phyloP scores from a whole-genome alignment of 257 asterid genomes.

The Scutellaria barbata region DNA sequence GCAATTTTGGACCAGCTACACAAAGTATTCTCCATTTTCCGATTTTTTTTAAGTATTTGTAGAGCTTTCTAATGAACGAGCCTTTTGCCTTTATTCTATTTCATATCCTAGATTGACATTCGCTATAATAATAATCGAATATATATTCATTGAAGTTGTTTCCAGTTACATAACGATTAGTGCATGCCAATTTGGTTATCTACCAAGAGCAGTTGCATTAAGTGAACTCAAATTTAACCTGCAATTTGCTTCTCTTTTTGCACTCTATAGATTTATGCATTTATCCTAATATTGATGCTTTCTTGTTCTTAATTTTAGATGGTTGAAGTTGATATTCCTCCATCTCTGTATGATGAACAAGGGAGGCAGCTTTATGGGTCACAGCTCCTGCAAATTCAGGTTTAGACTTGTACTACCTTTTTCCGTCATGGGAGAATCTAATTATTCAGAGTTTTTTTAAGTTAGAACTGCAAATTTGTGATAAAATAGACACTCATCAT shows the following conservation, averaged over 20 bases:
- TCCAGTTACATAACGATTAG: background rate
- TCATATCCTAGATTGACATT: background rate
- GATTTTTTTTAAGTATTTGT: background rate
- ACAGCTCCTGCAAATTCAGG: slow-evolving; percentile 93
- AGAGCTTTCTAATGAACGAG: slow-evolving; percentile 11
- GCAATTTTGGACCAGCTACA: slow-evolving; percentile 88
- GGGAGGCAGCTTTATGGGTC: slow-evolving; percentile 97
- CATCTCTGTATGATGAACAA: slow-evolving; percentile 90
- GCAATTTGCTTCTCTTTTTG: background rate
- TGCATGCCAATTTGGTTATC: slow-evolving; percentile 11
- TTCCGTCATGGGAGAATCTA: slow-evolving; percentile 6
- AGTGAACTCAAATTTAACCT: background rate
- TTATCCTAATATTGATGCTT: slow-evolving; percentile 15
- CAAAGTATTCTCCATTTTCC: slow-evolving; percentile 50
- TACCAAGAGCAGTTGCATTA: slow-evolving; percentile 1
- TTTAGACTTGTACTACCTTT: slow-evolving; percentile 29
- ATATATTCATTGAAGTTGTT: background rate
- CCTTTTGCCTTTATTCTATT: background rate
- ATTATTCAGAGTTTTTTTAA: slow-evolving; percentile 11
- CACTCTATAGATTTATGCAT: background rate
- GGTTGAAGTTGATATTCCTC: slow-evolving; percentile 91
- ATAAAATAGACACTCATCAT: slow-evolving; percentile 22
- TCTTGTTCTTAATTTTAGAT: slow-evolving; percentile 50
- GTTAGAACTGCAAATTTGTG: slow-evolving; percentile 18
- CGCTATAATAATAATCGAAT: background rate